Evolutionary conservation across 2,329 filamentous ascomycete genomes (phyloP), one percentile per base, ranked within the genome.

Genomic region (Verticillium klebahnii): DNA sequence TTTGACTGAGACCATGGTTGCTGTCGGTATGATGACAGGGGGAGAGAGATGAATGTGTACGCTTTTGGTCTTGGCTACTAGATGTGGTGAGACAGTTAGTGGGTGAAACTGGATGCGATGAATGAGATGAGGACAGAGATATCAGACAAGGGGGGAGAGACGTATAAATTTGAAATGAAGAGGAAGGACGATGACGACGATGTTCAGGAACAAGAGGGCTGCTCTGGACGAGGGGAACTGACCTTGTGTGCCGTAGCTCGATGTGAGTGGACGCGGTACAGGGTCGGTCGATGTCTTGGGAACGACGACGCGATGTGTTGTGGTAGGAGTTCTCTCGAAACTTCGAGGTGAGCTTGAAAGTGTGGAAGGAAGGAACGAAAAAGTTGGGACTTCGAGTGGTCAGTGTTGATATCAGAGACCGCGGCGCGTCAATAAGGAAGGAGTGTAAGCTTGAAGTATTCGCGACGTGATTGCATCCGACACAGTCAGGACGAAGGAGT

Each of bases 1-100:
- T 39, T 69, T 56, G 25, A 65, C 62, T 31, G 50, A 54, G 57
- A n/a, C 25, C 57, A 59, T 59, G 36, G 57, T 63, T 54, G 56
- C 12, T 34, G 31, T 50, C 40, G 59, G 36, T 40, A 61, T 54
- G 23, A 36, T 9, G 50, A 34, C 56, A 19, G 37, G 57, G 34
- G 19, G 19, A 5, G n/a, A 8, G 17, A 8, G 17, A 31, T 15
- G 14, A 11, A 25, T 4, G 52, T 14, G 25, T 52, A 14, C 12
- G 32, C 17, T 17, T 50, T 25, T 14, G 32, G n/a, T 57, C 25
- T 15, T 58, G 14, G 34, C 9, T 36, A 36, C 34, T 36, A 36
- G 45, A 52, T 23, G 45, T 14, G 45, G 3, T 52, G 12, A 52
- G 9, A 52, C 12, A 7, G 19, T 52, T 29, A 52, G 45, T 19